Conservation (phyloP, 306 rosid species). For the Gynostemma pentaphyllum region DNA sequence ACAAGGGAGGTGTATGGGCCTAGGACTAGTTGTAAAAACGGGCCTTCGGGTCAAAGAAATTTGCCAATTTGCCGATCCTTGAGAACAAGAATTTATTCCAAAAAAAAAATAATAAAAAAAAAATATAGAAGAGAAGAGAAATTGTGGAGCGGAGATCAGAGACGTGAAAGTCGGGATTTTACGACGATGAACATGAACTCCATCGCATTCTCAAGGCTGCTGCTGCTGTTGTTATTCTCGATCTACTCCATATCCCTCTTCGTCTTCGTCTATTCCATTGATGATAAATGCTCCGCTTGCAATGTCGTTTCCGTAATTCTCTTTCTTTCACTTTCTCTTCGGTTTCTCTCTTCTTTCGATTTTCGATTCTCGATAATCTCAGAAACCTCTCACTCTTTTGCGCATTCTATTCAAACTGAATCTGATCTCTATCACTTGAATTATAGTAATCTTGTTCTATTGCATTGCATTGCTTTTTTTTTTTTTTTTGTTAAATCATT, state of each 20-base stretch:
- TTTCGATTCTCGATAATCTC: neutral
- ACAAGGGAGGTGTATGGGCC: no score
- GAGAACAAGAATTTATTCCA: no score
- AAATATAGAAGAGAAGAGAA: conserved; percentile 2
- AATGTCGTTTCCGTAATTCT: conserved; percentile 71
- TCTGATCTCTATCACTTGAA: neutral
- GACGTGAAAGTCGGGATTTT: neutral
- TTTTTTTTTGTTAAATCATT: neutral
- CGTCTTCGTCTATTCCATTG: conserved; percentile 32
- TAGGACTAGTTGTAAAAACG: no score
- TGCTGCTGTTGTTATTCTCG: conserved; percentile 24
- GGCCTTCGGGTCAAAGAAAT: no score
- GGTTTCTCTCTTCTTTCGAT: neutral
- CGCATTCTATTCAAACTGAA: neutral
- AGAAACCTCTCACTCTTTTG: neutral
- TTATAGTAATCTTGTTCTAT: neutral
- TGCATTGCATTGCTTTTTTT: neutral
- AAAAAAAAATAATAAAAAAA: no score
- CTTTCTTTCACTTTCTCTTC: neutral
- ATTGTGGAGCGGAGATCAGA: neutral
- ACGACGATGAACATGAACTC: conserved; percentile 17
- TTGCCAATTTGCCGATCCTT: no score
- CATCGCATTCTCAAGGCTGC: no score
- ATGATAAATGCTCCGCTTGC: conserved; percentile 89
- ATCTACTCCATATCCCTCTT: no score